Base-by-base conservation (phyloP, 1,284 basidiomycete genomes). In the Sanghuangporus weigelae region DNA sequence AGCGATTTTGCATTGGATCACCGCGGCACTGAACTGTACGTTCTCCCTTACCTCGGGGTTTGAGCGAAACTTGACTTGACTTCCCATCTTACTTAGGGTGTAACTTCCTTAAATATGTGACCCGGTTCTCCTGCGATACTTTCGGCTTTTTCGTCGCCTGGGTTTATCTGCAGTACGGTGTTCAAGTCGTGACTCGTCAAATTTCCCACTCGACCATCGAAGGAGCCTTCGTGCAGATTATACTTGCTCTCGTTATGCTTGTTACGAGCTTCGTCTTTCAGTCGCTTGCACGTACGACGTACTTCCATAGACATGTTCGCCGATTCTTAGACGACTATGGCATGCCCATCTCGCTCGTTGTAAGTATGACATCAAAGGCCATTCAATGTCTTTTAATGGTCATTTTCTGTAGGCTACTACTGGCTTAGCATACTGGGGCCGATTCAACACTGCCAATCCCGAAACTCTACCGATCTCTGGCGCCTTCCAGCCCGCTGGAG, bases 61-160 rank as follows among this genome's bases (percentile, higher is more conserved):
- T 4, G 31, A 14, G 7, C n/a, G 7, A 56, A 62, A 70, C 23
- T 31, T 64, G 40, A 57, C 57, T 26, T 67, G 70, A 44, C 67
- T 70, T 61, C 67, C 69, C 21, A 16, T 12, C 66, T 62, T 65
- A 94, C 66, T 62, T 65, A 94, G 93, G 85, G 78, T 92, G 90
- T 69, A 89, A 91, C 70, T 89, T 92, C 66, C 79, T 95, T 40
- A 85, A 83, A 81, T 95, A 93, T 71, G 92, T 96, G 31, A 96
- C 95, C 0, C 81, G 93, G 12, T 92, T 98, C 78, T 92, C 94
- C 1, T 95, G 93, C 71, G 93, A 97, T 69, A 97, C 95, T 0
- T 96, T 96, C 71, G 94, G 95, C 2, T 95, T 96, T 74, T 95
- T 95, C 72, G 92, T 95, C 4, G 86, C 86, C 14, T 89, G 86